These are phyloP conservation scores for Pistacia vera DNA, from an alignment of 345 rosid species.

Conservation along the genomic window DNA sequence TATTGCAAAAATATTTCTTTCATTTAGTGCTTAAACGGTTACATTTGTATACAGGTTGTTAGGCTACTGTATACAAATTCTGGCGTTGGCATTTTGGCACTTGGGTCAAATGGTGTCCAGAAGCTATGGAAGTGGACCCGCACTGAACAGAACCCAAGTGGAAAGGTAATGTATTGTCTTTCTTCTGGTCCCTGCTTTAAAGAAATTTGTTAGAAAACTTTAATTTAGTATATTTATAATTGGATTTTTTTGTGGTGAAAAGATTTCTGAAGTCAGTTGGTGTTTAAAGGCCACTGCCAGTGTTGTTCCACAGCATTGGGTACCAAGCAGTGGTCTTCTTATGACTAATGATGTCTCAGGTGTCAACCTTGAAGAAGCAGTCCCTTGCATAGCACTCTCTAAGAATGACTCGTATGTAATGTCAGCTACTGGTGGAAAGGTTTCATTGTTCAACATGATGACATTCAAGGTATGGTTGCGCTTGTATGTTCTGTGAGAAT, in stretches of 20 bases:
- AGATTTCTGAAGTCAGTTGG: slow-evolving; percentile 24
- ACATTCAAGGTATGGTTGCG: slow-evolving; percentile 66
- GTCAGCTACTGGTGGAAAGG: slow-evolving; percentile 94
- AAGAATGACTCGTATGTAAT: slow-evolving; percentile 90
- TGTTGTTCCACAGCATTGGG: slow-evolving; percentile 84
- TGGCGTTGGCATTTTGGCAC: slow-evolving; percentile 80
- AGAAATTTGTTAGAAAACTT: not conserved
- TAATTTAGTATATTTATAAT: not conserved
- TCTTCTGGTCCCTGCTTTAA: not conserved
- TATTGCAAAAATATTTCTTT: not conserved
- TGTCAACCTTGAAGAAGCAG: slow-evolving; percentile 78
- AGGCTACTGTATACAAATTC: slow-evolving; percentile 87
- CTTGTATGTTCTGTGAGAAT: not conserved
- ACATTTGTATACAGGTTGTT: slow-evolving; percentile 55
- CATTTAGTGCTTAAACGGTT: slow-evolving; percentile 12
- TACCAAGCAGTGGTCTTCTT: slow-evolving; percentile 90
- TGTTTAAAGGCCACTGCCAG: slow-evolving; percentile 70
- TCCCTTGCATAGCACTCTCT: slow-evolving; percentile 91
- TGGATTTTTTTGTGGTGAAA: slow-evolving; percentile 6
- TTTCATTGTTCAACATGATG: slow-evolving; percentile 91
- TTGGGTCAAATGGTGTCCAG: slow-evolving; percentile 77
- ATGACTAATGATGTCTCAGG: slow-evolving; percentile 80
- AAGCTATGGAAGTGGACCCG: slow-evolving; percentile 81
- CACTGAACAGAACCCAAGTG: slow-evolving; percentile 78
- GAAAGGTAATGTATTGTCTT: slow-evolving; percentile 52